Evolutionary conservation across 805 yeast genomes (phyloP), one percentile per base, ranked within the genome.

Genomic region (Ogataea parapolymorpha): DNA sequence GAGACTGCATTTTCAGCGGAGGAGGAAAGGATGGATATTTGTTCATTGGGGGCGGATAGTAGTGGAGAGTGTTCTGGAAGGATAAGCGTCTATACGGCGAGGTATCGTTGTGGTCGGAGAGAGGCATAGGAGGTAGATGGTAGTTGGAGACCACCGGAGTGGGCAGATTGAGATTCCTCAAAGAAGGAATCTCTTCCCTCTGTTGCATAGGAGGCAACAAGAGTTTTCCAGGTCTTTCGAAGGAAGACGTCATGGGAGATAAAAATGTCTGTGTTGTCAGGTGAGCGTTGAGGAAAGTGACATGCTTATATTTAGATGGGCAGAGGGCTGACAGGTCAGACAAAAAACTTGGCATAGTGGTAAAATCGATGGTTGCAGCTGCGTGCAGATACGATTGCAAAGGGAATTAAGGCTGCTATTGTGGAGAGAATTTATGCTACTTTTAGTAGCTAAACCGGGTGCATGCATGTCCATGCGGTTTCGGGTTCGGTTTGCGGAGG

Each of bases 81-180:
- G 43, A 40, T 14, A 40, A n/a, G 23, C 35, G 32, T 39, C 42
- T 27, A 33, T 39, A 39, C 16, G 36, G 36, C 3, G 41, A 18
- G 12, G 24, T 11, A 23, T 20, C 22, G n/a, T 13, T 18, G 17
- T 17, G 16, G 20, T 26, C 32, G 29, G 45, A n/a, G 40, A 41
- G 24, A 4, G 37, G 16, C 14, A 41, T 12, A 3, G 45, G 35
- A 0, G 43, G 40, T 5, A 40, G 38, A 8, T 37, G 43, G 35
- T 34, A 44, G 27, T 39, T 44, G 17, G 44, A 32, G 12, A 47
- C 38, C 15, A 47, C 35, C 3, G 51, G 51, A 15, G 37, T 38
- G 4, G 51, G 51, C 3, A 47, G 31, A 15, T 47, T 47, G 32
- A 47, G 42, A 26, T 47, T 44, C 24, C 39, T 41, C 26, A 47